These are phyloP conservation scores for Biscutella laevigata DNA, from an alignment of 441 rosid genomes.

Conservation along the genomic window DNA sequence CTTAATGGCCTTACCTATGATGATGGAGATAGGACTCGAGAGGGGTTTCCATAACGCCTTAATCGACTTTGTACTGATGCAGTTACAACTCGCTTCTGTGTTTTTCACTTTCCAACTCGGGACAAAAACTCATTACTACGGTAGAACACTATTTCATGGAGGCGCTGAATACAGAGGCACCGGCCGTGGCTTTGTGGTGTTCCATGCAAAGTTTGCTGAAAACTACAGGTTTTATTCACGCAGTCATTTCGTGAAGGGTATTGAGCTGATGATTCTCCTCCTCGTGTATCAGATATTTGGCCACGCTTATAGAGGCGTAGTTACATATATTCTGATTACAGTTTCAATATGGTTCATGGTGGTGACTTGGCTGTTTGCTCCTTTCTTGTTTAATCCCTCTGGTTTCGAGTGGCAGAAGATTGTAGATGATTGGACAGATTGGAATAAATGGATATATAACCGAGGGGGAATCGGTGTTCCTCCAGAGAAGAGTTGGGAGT, in stretches of 20 bases:
- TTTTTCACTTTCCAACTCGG: conserved; percentile 98
- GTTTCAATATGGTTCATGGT: conserved; percentile 99
- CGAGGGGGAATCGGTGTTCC: conserved; percentile 99
- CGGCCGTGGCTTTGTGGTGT: conserved; percentile 94
- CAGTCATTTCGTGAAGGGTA: conserved; percentile 95
- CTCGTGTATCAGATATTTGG: conserved; percentile 88
- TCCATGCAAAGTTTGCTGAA: conserved; percentile 97
- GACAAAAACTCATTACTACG: conserved; percentile 93
- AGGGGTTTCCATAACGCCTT: conserved; percentile 93
- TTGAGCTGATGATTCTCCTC: conserved; percentile 91
- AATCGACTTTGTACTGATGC: conserved; percentile 98
- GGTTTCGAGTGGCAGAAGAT: no score
- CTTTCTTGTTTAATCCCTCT: no score
- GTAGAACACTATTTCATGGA: conserved; percentile 93
- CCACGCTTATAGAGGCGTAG: conserved; percentile 69
- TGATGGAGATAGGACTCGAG: conserved; percentile 98
- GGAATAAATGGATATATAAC: conserved; percentile 97
- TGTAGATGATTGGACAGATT: conserved; percentile 98
- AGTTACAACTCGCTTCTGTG: conserved; percentile 92
- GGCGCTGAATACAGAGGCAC: conserved; percentile 97
- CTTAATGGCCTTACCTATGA: conserved; percentile 96
- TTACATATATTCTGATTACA: conserved; percentile 82
- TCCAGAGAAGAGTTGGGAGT: conserved; percentile 98
- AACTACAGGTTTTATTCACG: conserved; percentile 94
- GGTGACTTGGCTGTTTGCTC: conserved; percentile 98